Evolutionary conservation across 2,329 filamentous ascomycete species (phyloP).

Genomic region (Neophaeococcomyces aloes): DNA sequence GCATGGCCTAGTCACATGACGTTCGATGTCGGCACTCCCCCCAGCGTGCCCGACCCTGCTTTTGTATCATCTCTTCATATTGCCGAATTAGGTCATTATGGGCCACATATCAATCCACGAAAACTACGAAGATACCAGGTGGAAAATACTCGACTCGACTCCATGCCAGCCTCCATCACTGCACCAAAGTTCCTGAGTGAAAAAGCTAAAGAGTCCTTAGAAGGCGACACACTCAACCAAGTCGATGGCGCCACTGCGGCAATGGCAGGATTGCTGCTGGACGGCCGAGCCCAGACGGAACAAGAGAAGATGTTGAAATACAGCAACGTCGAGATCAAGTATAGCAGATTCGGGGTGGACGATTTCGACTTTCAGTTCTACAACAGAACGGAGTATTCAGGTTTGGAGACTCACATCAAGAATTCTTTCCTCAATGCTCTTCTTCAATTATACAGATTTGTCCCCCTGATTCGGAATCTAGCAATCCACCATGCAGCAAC

Average conservation of each 20-base stretch:
- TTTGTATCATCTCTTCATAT: slow-evolving; percentile 59
- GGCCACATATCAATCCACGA: slow-evolving; percentile 54
- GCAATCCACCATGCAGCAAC: slow-evolving; percentile 82
- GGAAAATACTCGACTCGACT: slow-evolving; percentile 62
- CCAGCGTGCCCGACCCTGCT: slow-evolving; percentile 60
- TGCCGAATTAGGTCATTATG: slow-evolving; percentile 66
- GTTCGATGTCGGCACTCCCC: slow-evolving; percentile 76
- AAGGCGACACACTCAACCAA: slow-evolving; percentile 29
- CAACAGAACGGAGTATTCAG: slow-evolving; percentile 85
- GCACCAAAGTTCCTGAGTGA: slow-evolving; percentile 92
- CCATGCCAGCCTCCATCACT: slow-evolving; percentile 50
- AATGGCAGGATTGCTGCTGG: slow-evolving; percentile 58
- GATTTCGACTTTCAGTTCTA: slow-evolving; percentile 99
- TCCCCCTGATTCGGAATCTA: slow-evolving; percentile 74
- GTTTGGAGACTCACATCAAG: slow-evolving; percentile 87
- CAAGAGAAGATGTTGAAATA: slow-evolving; percentile 82
- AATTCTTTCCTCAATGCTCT: slow-evolving; percentile 95
- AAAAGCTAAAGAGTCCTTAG: slow-evolving; percentile 59
- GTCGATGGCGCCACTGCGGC: slow-evolving; percentile 51
- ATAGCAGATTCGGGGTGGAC: slow-evolving; percentile 97
- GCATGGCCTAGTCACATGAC: slow-evolving; percentile 78
- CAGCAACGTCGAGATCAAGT: slow-evolving; percentile 92
- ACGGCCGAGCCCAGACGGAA: slow-evolving; percentile 52
- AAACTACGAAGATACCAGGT: slow-evolving; percentile 70
- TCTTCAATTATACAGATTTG: slow-evolving; percentile 84